Evolutionary conservation across 2,329 filamentous ascomycete species (phyloP).

Genomic region (Setomelanomma holmii): DNA sequence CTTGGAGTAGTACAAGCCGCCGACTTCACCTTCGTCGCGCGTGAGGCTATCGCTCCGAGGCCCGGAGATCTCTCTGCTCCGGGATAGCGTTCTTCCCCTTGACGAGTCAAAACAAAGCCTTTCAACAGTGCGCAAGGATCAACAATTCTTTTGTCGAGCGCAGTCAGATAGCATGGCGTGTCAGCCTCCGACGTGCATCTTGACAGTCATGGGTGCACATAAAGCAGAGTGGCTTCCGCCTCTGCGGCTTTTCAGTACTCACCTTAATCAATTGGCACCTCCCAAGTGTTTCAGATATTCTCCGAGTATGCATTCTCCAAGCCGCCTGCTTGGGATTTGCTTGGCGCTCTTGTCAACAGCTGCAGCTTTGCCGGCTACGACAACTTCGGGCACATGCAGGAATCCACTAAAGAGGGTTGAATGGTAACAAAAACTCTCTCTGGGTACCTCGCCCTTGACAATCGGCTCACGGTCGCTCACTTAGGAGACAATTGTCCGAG

Average conservation of each 20-base stretch:
- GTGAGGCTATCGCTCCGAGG: neutral
- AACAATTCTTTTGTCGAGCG: no score
- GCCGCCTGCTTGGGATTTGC: conserved; percentile 4
- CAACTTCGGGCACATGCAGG: conserved; percentile 10
- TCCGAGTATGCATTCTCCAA: conserved; percentile 6
- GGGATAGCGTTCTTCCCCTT: neutral
- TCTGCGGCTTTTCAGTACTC: conserved; percentile 5
- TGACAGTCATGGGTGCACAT: neutral
- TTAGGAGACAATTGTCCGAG: conserved; percentile 26
- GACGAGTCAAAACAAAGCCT: neutral
- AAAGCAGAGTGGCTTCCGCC: conserved; percentile 7
- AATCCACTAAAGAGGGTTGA: conserved; percentile 22
- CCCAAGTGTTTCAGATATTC: neutral
- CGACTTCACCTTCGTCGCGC: no score
- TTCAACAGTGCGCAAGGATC: no score
- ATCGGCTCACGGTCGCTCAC: neutral
- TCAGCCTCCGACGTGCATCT: neutral
- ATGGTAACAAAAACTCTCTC: no score
- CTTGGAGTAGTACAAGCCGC: neutral
- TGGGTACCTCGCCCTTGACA: neutral
- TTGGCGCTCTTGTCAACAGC: conserved; percentile 14
- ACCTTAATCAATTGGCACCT: conserved; percentile 5
- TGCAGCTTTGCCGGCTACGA: conserved; percentile 11
- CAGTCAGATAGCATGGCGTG: no score
- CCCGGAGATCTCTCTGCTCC: neutral